phyloP scores from a whole-genome alignment of 371 early-diverging fungal species.

The Mucor indicus region DNA sequence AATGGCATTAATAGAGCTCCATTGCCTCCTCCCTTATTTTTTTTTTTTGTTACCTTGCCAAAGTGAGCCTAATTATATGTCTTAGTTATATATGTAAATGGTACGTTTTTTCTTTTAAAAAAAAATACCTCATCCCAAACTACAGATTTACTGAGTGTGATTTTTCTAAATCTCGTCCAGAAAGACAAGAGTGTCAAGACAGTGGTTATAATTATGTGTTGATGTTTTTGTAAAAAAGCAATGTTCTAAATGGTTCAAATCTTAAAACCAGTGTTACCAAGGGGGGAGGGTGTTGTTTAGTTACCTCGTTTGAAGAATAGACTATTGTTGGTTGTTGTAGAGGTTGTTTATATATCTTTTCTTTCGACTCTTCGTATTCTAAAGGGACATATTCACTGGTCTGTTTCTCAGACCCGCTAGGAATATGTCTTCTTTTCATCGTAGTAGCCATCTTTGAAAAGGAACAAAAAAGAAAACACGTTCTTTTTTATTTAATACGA shows the following conservation, averaged over 20 bases:
- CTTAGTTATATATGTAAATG: neutral
- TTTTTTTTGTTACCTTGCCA: slow-evolving; percentile 76
- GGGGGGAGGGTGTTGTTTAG: too few relatives aligned
- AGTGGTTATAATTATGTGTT: slow-evolving; percentile 49
- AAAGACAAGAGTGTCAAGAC: slow-evolving; percentile 63
- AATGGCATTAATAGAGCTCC: neutral
- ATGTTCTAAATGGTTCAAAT: slow-evolving; percentile 25
- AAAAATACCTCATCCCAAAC: slow-evolving; percentile 76
- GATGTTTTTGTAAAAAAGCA: slow-evolving; percentile 51
- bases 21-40: neutral
- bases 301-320: slow-evolving; percentile 43
- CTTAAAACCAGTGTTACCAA: too few relatives aligned
- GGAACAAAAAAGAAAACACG: neutral
- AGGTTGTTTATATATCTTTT: slow-evolving; percentile 19
- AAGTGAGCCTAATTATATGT: slow-evolving; percentile 74
- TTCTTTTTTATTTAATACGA: neutral
- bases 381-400: neutral
- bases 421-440: slow-evolving; percentile 39
- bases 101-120: neutral
- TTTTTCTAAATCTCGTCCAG: slow-evolving; percentile 81
- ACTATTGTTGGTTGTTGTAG: slow-evolving; percentile 14
- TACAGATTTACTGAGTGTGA: slow-evolving; percentile 71
- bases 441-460: slow-evolving; percentile 34
- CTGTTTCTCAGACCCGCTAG: slow-evolving; percentile 15
- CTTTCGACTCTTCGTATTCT: slow-evolving; percentile 11